Evolutionary conservation across 2,329 filamentous ascomycete species (phyloP).

Genomic region (Amesomyces nigricolor): DNA sequence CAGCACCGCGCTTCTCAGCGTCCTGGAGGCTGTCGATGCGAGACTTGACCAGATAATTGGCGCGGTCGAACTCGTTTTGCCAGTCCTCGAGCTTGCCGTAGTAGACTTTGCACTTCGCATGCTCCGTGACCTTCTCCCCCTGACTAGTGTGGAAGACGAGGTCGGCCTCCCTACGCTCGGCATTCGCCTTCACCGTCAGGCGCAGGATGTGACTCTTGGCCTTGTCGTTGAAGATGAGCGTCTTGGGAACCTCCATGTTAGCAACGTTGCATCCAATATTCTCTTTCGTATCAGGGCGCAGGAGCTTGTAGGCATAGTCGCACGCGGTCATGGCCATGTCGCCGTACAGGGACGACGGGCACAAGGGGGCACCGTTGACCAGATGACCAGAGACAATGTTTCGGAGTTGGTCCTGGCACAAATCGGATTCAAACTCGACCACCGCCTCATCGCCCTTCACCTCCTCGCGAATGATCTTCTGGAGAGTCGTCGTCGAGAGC

Average conservation of each 20-base stretch:
- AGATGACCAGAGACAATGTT: constrained; percentile 42
- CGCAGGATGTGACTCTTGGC: neutral
- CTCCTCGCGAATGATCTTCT: constrained; percentile 20
- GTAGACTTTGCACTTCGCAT: neutral
- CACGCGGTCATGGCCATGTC: constrained; percentile 43
- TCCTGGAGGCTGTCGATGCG: neutral
- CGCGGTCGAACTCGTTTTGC: no score
- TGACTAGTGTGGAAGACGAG: neutral
- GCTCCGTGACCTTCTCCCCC: neutral
- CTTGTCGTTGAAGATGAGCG: neutral
- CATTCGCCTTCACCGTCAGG: neutral
- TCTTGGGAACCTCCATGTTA: neutral
- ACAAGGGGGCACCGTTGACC: constrained; percentile 27
- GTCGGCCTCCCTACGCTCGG: neutral
- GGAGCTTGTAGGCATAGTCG: neutral
- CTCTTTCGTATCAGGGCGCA: neutral
- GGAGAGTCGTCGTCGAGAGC: constrained; percentile 7
- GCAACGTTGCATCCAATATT: neutral
- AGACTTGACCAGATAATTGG: neutral
- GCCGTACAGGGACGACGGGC: constrained; percentile 46
- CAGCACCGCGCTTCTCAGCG: neutral
- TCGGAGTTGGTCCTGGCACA: constrained; percentile 50
- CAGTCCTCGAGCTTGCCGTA: neutral
- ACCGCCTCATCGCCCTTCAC: constrained; percentile 37
- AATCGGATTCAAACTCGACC: constrained; percentile 49